Percentiles rank a stretch among this genome's conserved stretches.
Conservation (phyloP, 1,284 basidiomycete species). For the Apiotrichum montevideense region DNA sequence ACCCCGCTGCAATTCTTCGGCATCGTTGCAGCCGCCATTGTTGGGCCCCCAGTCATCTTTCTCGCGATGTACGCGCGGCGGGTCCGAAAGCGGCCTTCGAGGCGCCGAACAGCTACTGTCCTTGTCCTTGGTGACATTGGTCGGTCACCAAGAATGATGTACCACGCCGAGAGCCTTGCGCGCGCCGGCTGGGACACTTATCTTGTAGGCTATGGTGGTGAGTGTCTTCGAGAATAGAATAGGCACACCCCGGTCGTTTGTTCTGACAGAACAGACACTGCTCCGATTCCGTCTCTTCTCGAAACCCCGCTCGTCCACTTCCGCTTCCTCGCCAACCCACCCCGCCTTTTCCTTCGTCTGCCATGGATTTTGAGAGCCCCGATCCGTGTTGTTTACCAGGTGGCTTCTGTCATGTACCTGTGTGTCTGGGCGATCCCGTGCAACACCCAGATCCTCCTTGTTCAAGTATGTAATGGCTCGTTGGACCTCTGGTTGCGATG, state of each 20-base stretch:
- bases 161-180: slow-evolving; percentile 89
- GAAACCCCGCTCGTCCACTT: slow-evolving; percentile 60
- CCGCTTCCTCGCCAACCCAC: slow-evolving; percentile 62
- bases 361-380: slow-evolving; percentile 72
- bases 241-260: background rate
- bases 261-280: slow-evolving; percentile 55
- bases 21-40: slow-evolving; percentile 7
- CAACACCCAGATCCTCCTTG: slow-evolving; percentile 77
- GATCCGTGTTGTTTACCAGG: slow-evolving; percentile 69
- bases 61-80: slow-evolving; percentile 7
- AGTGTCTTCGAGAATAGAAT: slow-evolving; percentile 18
- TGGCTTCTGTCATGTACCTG: slow-evolving; percentile 57
- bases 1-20: slow-evolving; percentile 2
- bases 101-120: slow-evolving; percentile 61
- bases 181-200: slow-evolving; percentile 71
- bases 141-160: slow-evolving; percentile 95
- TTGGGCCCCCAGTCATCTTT: slow-evolving; percentile 5
- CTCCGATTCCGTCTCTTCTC: slow-evolving; percentile 62
- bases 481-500: no score
- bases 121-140: slow-evolving; percentile 95
- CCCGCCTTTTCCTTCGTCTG: slow-evolving; percentile 54
- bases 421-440: slow-evolving; percentile 55
- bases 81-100: slow-evolving; percentile 16
- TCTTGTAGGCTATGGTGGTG: slow-evolving; percentile 81
- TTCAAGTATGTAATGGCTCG: slow-evolving; percentile 60